Evolutionary conservation across 768 basidiomycete genomes (phyloP).

Genomic region (Rhodotorula toruloides): DNA sequence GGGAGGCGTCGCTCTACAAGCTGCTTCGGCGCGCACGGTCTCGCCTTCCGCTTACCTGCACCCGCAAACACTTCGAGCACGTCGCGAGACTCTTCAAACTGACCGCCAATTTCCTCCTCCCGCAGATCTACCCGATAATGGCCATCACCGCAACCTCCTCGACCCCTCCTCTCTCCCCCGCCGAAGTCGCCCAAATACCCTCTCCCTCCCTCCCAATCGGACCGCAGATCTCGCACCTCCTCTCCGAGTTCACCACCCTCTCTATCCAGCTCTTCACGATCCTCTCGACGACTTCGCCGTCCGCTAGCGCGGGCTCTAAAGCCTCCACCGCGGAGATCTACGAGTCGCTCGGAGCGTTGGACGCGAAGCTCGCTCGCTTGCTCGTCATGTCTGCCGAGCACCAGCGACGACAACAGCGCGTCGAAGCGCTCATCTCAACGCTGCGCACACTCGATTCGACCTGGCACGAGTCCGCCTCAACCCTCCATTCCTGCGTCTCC

Average conservation of each 20-base stretch:
- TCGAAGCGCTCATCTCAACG: conserved; percentile 10
- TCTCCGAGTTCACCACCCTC: conserved; percentile 16
- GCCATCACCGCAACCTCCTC: neutral
- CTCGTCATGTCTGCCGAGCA: conserved; percentile 21
- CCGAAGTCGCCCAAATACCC: conserved; percentile 26
- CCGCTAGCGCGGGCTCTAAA: neutral
- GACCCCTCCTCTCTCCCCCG: neutral
- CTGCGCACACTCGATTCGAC: neutral
- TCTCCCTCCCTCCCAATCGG: conserved; percentile 23
- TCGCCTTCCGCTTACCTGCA: too few species aligned
- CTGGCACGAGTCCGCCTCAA: neutral
- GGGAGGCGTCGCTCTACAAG: too few species aligned
- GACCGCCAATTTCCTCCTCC: too few species aligned
- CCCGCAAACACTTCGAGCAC: too few species aligned
- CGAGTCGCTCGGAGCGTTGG: conserved; percentile 6
- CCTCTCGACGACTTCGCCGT: conserved; percentile 3
- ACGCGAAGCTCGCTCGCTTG: conserved; percentile 21
- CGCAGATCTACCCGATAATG: too few species aligned
- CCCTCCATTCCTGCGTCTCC: neutral
- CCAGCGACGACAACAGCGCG: conserved; percentile 8
- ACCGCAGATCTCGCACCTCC: conserved; percentile 22
- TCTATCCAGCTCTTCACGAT: conserved; percentile 25
- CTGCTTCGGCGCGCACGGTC: too few species aligned
- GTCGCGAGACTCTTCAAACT: too few species aligned
- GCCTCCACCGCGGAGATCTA: conserved; percentile 10